These are phyloP conservation scores for Flaveria linearis DNA, from an alignment of 129 eudicot genomes.

Conservation along the genomic window DNA sequence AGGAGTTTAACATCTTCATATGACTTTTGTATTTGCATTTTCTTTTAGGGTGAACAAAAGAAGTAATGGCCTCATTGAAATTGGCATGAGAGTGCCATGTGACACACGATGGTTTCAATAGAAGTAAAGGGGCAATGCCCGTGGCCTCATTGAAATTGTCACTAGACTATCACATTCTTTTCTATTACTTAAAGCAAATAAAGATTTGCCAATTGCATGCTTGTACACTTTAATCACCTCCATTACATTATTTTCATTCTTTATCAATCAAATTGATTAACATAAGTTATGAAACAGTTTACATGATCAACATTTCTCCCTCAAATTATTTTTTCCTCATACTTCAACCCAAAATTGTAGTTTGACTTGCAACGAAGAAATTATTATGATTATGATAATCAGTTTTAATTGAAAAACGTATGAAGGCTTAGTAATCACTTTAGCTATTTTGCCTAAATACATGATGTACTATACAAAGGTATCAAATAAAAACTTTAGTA, in stretches of 20 bases:
- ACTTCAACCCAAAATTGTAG: neutral
- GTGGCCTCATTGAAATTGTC: neutral
- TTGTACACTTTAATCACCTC: neutral
- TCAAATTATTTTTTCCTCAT: neutral
- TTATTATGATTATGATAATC: neutral
- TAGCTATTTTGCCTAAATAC: slow-evolving; percentile 5
- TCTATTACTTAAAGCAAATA: neutral
- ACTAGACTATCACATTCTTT: neutral
- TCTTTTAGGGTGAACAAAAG: neutral
- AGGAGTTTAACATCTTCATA: neutral
- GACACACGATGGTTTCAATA: too few relatives aligned
- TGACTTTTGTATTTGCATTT: neutral
- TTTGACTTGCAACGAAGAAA: neutral
- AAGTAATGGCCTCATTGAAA: too few relatives aligned
- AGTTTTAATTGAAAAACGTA: neutral
- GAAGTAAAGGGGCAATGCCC: too few relatives aligned
- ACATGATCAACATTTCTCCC: neutral
- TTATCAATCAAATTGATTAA: neutral
- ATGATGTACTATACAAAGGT: neutral
- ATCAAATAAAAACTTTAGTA: neutral
- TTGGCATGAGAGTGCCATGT: too few relatives aligned
- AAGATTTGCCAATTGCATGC: neutral
- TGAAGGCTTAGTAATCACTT: neutral
- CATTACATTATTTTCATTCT: neutral
- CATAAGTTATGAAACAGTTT: neutral